phyloP scores from a whole-genome alignment of 805 yeast genomes.

The Hanseniaspora singularis region DNA sequence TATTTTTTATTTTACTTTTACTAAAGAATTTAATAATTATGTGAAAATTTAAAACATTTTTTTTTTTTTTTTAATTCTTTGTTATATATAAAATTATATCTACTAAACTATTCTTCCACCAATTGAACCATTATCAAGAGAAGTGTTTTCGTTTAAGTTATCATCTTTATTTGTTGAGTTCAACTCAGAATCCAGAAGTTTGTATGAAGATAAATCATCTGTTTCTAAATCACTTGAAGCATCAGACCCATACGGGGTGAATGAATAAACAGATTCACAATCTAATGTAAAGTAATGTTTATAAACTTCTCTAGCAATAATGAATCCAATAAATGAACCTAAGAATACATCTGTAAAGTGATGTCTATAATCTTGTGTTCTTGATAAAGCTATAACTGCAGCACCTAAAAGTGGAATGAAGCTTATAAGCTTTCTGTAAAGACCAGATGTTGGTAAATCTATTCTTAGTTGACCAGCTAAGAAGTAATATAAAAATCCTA shows the following conservation, averaged over 20 bases:
- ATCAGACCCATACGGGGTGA: constrained; percentile 3
- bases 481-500: constrained; percentile 55
- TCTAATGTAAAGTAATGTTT: constrained; percentile 7
- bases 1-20: no score
- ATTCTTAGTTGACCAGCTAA: constrained; percentile 52
- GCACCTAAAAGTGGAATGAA: constrained; percentile 57
- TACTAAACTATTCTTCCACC: neutral
- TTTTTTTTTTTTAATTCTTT: no score
- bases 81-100: no score
- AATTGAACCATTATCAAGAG: neutral
- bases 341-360: constrained; percentile 74
- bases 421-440: constrained; percentile 50
- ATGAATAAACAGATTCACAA: constrained; percentile 1
- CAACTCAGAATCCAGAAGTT: constrained; percentile 8
- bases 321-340: constrained; percentile 58
- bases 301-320: constrained; percentile 39
- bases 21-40: no score
- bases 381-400: constrained; percentile 60
- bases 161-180: neutral
- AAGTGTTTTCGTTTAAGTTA: neutral
- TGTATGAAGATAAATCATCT: neutral
- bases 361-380: constrained; percentile 89
- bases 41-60: no score
- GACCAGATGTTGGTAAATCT: constrained; percentile 39
- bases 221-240: neutral